Base-by-base conservation (phyloP, 352 stramenopile species). In the Phytophthora sp. region DNA sequence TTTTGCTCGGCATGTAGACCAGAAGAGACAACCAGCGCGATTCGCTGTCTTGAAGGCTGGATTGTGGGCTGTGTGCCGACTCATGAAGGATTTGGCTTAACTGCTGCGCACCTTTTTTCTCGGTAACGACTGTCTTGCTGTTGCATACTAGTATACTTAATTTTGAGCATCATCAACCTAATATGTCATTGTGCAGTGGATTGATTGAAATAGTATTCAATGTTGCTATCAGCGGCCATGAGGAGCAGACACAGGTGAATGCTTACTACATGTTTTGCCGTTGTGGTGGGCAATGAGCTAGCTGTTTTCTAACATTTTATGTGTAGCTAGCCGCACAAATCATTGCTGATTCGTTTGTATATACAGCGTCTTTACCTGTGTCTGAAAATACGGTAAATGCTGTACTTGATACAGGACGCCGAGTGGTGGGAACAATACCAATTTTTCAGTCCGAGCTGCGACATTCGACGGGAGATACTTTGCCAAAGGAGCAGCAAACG, bases 41-140 rank as follows among this genome's bases (percentile, higher is more conserved):
- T 93, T 20, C 77, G 72, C 18, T 93, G 84, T 30, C 57, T 93
- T 8, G 82, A 91, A 57, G 76, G 62, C 17, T 93, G 84, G 84
- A 64, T 85, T 43, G 50, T 87, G 15, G 84, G 84, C 10, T 88
- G 77, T 45, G 56, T 93, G 31, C 60, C 79, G 0, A 59, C 61
- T 0, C 62, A 79, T 3, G 71, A 79, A 15, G 37, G 51, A 3
- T 90, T 90, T 76, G 81, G 81, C 15, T 54, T 90, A 20, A 76
- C 62, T 42, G 66, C 73, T 6, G 38, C 63, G 12, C 72, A 82
- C 30, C 32, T 89, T 23, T 74, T 78, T 24, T 34, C 62, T 54
- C 52, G 76, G 78, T 69, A 62, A 12, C 6, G 15, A 18, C 5
- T 17, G 30, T 21, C 52, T 43, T 24, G 8, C 10, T 53, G 12